These are phyloP conservation scores for Amanita rubescens DNA, from an alignment of 768 basidiomycete species.

Conservation along the genomic window DNA sequence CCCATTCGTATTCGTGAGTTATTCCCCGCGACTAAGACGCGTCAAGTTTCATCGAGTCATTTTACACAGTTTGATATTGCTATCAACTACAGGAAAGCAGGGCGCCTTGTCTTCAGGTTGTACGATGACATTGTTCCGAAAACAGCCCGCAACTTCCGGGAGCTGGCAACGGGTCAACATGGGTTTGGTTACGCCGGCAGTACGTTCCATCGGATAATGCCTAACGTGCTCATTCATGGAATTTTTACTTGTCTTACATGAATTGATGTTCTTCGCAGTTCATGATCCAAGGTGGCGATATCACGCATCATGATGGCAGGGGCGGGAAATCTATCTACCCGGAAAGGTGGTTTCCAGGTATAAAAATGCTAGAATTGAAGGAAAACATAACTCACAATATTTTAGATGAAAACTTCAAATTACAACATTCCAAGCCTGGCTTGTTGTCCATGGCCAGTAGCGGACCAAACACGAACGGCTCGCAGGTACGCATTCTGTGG, in stretches of 20 bases:
- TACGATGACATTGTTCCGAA: constrained; percentile 79
- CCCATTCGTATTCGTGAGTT: constrained; percentile 33
- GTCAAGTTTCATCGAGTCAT: background rate
- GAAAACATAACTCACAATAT: background rate
- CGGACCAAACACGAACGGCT: constrained; percentile 74
- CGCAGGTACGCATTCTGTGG: constrained; percentile 41
- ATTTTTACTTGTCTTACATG: too few species aligned
- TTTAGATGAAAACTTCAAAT: constrained; percentile 72
- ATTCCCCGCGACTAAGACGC: background rate
- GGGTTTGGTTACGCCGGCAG: constrained; percentile 69
- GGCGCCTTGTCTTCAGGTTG: constrained; percentile 76
- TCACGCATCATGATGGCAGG: constrained; percentile 67
- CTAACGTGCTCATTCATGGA: constrained; percentile 33
- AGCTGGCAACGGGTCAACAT: constrained; percentile 59
- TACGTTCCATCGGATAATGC: constrained; percentile 68
- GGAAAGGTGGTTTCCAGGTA: constrained; percentile 72
- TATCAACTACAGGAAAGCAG: constrained; percentile 52
- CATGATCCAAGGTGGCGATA: constrained; percentile 88
- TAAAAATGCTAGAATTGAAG: constrained; percentile 15
- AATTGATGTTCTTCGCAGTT: too few species aligned
- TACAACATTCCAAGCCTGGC: constrained; percentile 60
- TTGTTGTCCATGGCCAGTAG: constrained; percentile 83
- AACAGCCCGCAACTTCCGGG: constrained; percentile 77
- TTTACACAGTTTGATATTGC: constrained; percentile 50
- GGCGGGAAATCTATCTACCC: constrained; percentile 82